phyloP scores from a whole-genome alignment of 805 yeast species.

The Schwanniomyces sp. region DNA sequence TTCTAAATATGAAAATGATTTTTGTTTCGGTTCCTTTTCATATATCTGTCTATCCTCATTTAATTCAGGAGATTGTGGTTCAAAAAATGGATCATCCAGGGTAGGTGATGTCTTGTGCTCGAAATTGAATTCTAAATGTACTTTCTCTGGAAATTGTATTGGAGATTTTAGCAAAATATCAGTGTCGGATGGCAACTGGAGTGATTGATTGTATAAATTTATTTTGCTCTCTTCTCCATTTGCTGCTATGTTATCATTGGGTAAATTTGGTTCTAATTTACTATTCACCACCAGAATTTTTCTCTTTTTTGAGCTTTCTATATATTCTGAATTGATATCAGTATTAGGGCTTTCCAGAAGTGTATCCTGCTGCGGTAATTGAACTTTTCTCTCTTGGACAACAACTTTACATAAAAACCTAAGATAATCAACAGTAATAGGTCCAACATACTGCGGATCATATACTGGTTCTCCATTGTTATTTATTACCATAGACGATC shows the following conservation, averaged over 20 bases:
- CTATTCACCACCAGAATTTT: neutral
- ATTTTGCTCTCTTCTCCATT: neutral
- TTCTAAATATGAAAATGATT: conserved; percentile 27
- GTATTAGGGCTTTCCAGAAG: neutral
- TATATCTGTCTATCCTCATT: neutral
- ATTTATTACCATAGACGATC: conserved; percentile 26
- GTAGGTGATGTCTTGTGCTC: neutral
- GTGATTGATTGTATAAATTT: conserved; percentile 24
- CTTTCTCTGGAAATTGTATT: neutral
- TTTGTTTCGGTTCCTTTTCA: neutral
- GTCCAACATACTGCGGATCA: conserved; percentile 33
- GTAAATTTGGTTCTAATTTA: neutral
- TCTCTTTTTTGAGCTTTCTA: neutral
- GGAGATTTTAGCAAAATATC: conserved; percentile 13
- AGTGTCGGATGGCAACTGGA: conserved; percentile 24
- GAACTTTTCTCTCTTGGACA: conserved; percentile 3
- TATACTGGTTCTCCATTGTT: conserved; percentile 21
- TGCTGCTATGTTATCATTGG: conserved; percentile 4
- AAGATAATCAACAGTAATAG: conserved; percentile 37
- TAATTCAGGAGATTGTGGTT: neutral
- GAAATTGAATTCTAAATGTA: neutral
- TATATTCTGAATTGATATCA: neutral
- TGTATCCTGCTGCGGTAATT: neutral
- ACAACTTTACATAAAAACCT: conserved; percentile 33
- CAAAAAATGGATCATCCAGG: neutral